phyloP scores from a whole-genome alignment of 2,329 filamentous ascomycete species.

The Ophiostoma sp. region DNA sequence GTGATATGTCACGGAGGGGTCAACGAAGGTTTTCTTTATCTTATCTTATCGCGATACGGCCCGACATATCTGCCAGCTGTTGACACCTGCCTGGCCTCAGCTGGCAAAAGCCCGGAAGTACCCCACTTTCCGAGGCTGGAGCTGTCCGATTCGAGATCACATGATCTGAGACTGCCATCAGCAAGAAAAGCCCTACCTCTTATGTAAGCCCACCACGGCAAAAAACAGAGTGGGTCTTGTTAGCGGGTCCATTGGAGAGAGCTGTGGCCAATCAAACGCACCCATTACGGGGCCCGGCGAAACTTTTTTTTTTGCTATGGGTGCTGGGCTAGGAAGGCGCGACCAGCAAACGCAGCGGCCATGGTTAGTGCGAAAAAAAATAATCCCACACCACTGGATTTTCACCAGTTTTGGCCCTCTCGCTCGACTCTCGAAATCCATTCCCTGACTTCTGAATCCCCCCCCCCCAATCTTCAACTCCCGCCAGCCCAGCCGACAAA shows the following conservation, averaged over 20 bases:
- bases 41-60: constrained; percentile 13
- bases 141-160: background rate
- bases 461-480: constrained; percentile 6
- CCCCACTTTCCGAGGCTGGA: background rate
- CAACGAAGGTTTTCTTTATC: constrained; percentile 13
- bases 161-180: background rate
- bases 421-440: constrained; percentile 2
- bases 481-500: constrained; percentile 16
- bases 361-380: constrained; percentile 11
- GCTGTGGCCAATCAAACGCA: background rate
- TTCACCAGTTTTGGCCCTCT: constrained; percentile 2
- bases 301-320: constrained; percentile 12
- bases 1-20: constrained; percentile 12
- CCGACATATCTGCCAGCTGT: constrained; percentile 17
- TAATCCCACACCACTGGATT: constrained; percentile 13
- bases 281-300: background rate
- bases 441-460: background rate
- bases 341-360: background rate
- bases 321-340: background rate
- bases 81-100: background rate
- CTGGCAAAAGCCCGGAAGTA: no score
- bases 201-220: constrained; percentile 9
- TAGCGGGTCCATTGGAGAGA: background rate
- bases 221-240: background rate
- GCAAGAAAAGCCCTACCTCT: constrained; percentile 6